Percentiles rank a stretch among this genome's conserved stretches.
These are phyloP conservation scores for Termitomyces sp. DNA, from an alignment of 1,284 basidiomycete genomes.

Conservation along the genomic window DNA sequence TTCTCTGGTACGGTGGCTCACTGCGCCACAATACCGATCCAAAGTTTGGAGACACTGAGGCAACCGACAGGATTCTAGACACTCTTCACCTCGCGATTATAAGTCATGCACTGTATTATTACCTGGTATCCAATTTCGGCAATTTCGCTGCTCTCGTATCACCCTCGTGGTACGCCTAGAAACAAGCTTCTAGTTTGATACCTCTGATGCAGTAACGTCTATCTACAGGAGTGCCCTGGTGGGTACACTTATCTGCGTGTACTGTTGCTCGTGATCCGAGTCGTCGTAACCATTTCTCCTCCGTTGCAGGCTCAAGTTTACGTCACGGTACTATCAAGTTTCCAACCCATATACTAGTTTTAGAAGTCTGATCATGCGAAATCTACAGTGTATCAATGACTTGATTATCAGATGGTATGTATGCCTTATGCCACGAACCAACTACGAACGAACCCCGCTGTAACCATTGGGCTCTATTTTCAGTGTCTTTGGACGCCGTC, in stretches of 20 bases:
- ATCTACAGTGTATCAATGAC: background rate
- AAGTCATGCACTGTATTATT: constrained; percentile 26
- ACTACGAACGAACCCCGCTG: background rate
- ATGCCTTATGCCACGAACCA: background rate
- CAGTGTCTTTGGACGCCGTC: constrained; percentile 4
- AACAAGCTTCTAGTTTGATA: background rate
- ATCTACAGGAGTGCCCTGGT: constrained; percentile 3
- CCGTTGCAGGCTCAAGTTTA: constrained; percentile 2
- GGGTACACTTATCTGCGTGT: background rate
- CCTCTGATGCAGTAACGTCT: background rate
- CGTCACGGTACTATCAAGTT: constrained; percentile 1
- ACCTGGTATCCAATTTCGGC: constrained; percentile 24
- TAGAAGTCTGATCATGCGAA: background rate
- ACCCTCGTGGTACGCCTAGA: constrained; percentile 22
- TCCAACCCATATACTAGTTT: background rate
- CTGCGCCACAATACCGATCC: background rate
- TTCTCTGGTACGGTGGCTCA: constrained; percentile 3
- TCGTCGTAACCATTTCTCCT: background rate
- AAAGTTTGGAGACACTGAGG: background rate
- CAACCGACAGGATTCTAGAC: constrained; percentile 21
- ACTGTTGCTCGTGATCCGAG: background rate
- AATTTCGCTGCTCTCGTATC: constrained; percentile 17
- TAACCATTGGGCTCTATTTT: background rate
- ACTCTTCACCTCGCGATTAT: constrained; percentile 26
- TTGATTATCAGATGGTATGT: constrained; percentile 5